A percentile compares a stretch with the other conserved stretches of the same genome.
phyloP scores from a whole-genome alignment of 345 rosid species.

The Aurinia saxatilis region DNA sequence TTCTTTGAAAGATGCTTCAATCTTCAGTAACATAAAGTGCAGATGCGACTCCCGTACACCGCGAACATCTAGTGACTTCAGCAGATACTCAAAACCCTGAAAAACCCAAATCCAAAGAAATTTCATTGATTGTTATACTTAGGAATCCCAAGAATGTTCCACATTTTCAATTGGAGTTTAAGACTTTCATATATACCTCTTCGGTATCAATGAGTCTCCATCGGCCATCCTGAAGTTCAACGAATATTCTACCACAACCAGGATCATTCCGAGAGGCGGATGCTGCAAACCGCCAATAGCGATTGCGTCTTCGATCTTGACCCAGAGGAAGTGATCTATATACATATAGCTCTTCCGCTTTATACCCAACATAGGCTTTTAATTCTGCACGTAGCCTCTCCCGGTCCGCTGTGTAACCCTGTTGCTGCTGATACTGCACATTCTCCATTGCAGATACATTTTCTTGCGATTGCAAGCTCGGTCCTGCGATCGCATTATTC shows the following conservation, averaged over 20 bases:
- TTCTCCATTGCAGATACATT: constrained; percentile 41
- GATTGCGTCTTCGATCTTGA: constrained; percentile 80
- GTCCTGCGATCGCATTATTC: constrained; percentile 33
- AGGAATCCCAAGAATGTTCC: not conserved
- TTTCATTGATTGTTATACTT: not conserved
- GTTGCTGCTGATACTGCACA: constrained; percentile 50
- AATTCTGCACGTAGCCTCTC: constrained; percentile 65
- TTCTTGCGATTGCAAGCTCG: constrained; percentile 54
- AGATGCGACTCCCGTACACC: constrained; percentile 80
- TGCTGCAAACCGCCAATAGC: constrained; percentile 81
- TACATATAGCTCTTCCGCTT: constrained; percentile 70
- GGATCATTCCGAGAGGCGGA: constrained; percentile 71
- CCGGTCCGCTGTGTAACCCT: constrained; percentile 52
- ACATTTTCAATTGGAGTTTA: not conserved
- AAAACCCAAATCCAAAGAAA: not conserved
- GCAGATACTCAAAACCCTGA: constrained; percentile 64
- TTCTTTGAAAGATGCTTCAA: constrained; percentile 65
- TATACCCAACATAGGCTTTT: constrained; percentile 70
- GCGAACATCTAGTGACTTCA: constrained; percentile 68
- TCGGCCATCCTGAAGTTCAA: constrained; percentile 59
- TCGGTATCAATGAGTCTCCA: constrained; percentile 86
- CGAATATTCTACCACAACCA: constrained; percentile 79
- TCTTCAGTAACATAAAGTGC: constrained; percentile 57
- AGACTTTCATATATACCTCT: constrained; percentile 37
- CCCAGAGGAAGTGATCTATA: constrained; percentile 85